These are phyloP conservation scores for Dianthus caryophyllus DNA, from an alignment of 148 eudicot genomes.

Conservation along the genomic window DNA sequence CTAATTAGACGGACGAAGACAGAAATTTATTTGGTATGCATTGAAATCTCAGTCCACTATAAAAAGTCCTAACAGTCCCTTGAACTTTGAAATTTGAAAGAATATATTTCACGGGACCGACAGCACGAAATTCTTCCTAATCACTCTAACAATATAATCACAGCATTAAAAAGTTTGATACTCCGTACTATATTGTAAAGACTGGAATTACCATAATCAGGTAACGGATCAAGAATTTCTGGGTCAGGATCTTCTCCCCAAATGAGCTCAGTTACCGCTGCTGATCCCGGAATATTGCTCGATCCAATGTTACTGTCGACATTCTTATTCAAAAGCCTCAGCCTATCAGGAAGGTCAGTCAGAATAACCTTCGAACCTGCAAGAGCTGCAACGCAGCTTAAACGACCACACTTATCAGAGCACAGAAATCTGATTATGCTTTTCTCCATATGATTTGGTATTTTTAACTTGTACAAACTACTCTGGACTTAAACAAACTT, in stretches of 20 bases:
- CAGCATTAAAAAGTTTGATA: neutral
- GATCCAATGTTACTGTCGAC: conserved; percentile 52
- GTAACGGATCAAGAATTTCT: conserved; percentile 53
- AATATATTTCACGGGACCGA: no score
- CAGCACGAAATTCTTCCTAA: neutral
- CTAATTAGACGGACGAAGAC: neutral
- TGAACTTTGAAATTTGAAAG: neutral
- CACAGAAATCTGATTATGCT: neutral
- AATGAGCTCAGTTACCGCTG: conserved; percentile 54
- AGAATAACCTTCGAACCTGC: conserved; percentile 70
- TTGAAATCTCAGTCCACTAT: no score
- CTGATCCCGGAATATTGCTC: conserved; percentile 58
- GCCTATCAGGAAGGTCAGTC: conserved; percentile 82
- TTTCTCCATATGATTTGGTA: no score
- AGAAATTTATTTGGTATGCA: no score
- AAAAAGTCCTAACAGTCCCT: neutral
- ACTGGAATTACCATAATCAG: conserved; percentile 59
- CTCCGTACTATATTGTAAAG: neutral
- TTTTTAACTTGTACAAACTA: no score
- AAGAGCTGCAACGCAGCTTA: conserved; percentile 90
- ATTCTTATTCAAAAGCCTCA: conserved; percentile 74
- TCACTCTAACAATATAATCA: neutral
- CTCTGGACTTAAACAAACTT: neutral
- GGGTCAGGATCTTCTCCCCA: conserved; percentile 78
- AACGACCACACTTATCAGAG: conserved; percentile 19